phyloP scores from a whole-genome alignment of 441 rosid genomes.

The Populus tomentosa region DNA sequence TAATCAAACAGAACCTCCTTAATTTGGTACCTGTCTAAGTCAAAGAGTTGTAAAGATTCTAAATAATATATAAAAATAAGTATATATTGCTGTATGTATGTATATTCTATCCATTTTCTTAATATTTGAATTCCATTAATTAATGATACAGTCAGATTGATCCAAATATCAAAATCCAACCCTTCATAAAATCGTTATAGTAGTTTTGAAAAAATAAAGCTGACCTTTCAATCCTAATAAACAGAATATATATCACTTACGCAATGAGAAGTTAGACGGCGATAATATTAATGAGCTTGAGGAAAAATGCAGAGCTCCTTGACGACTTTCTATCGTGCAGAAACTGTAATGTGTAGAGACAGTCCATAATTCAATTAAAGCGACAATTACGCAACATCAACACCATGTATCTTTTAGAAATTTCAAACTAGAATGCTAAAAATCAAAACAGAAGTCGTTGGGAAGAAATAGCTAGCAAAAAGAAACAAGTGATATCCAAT shows the following conservation, averaged over 20 bases:
- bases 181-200: neutral
- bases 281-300: neutral
- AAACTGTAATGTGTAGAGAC: neutral
- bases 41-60: neutral
- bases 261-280: too few relatives aligned
- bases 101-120: neutral
- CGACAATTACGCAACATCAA: neutral
- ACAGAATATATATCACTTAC: neutral
- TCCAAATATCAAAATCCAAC: neutral
- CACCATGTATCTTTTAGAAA: neutral
- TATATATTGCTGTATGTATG: neutral
- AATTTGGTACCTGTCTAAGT: neutral
- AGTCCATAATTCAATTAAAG: slow-evolving; percentile 1
- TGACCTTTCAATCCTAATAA: neutral
- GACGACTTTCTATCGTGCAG: neutral
- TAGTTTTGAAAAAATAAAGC: neutral
- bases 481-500: neutral
- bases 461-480: neutral
- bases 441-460: neutral
- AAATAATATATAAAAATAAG: neutral
- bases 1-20: neutral
- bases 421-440: slow-evolving; percentile 10
- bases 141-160: neutral
- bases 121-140: neutral
- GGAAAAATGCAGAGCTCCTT: neutral